A percentile compares a stretch with the other conserved stretches of the same genome.
phyloP scores from a whole-genome alignment of 2,329 filamentous ascomycete genomes.

The Paecilomyces sp. region DNA sequence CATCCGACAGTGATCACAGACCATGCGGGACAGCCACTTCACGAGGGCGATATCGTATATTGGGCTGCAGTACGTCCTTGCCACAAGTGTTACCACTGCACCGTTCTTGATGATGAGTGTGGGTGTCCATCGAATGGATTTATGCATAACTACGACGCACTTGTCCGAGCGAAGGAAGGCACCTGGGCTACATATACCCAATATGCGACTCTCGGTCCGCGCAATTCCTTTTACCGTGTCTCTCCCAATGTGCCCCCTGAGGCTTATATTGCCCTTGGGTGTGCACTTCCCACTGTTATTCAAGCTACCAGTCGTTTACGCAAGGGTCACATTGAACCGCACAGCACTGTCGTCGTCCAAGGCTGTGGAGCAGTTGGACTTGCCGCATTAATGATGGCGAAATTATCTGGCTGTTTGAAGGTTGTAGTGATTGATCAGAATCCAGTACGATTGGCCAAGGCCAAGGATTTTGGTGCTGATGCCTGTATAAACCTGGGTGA shows the following conservation, averaged over 20 bases:
- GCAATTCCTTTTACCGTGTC: not conserved
- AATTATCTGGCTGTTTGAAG: not conserved
- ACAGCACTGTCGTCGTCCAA: not conserved
- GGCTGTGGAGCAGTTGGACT: not conserved
- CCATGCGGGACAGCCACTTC: not conserved
- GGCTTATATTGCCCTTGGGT: not conserved
- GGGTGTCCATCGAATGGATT: not conserved
- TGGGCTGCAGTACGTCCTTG: not conserved
- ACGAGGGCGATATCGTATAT: not conserved
- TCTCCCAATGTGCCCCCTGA: not conserved
- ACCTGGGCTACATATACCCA: not conserved
- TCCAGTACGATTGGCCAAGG: not conserved
- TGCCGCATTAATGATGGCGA: not conserved
- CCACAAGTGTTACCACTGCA: not conserved
- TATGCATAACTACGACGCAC: not conserved
- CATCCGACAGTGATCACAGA: not conserved
- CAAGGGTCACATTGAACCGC: not conserved
- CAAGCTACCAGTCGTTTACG: not conserved
- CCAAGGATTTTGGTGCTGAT: not conserved
- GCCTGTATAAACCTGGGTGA: not conserved
- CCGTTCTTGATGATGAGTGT: not conserved
- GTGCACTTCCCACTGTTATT: not conserved
- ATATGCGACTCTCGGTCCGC: not conserved
- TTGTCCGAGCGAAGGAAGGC: not conserved
- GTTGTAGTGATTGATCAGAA: not conserved